Evolutionary conservation across 768 basidiomycete species (phyloP).

Genomic region (Hygrocybe coccinea): DNA sequence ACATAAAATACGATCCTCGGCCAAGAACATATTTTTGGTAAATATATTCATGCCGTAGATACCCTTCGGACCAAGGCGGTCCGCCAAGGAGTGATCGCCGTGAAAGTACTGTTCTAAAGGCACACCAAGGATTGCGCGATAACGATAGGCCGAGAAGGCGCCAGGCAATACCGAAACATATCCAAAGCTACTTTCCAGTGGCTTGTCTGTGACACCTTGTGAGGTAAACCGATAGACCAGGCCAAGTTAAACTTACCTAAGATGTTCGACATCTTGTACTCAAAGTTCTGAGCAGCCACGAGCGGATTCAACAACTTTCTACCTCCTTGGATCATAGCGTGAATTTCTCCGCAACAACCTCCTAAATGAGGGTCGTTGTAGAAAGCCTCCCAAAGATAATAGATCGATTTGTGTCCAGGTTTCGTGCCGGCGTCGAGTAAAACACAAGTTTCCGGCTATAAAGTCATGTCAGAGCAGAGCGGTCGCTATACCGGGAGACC

Average conservation of each 20-base stretch:
- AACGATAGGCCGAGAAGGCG: constrained; percentile 97
- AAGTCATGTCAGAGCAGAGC: not conserved
- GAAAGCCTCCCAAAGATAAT: constrained; percentile 91
- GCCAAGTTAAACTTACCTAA: constrained; percentile 46
- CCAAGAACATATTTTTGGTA: constrained; percentile 77
- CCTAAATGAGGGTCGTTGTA: constrained; percentile 75
- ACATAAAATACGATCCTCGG: constrained; percentile 72
- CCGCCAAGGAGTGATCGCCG: constrained; percentile 85
- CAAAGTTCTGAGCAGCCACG: constrained; percentile 94
- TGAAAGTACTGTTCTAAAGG: constrained; percentile 85
- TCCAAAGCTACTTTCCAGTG: constrained; percentile 91
- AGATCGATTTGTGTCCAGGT: constrained; percentile 93
- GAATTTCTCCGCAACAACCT: constrained; percentile 91
- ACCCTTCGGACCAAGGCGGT: constrained; percentile 88
- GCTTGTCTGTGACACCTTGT: constrained; percentile 58
- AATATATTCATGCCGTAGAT: constrained; percentile 97
- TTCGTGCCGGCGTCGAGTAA: constrained; percentile 95
- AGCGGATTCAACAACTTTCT: constrained; percentile 87
- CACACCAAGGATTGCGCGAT: constrained; percentile 82
- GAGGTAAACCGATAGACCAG: not conserved
- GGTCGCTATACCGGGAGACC: constrained; percentile 8
- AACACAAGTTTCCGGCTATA: constrained; percentile 84
- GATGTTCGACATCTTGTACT: constrained; percentile 99
- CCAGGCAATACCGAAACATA: constrained; percentile 94
- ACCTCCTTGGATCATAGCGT: constrained; percentile 94